Conservation (phyloP, 2,329 filamentous ascomycete genomes). For the Intubia oerlemansii region DNA sequence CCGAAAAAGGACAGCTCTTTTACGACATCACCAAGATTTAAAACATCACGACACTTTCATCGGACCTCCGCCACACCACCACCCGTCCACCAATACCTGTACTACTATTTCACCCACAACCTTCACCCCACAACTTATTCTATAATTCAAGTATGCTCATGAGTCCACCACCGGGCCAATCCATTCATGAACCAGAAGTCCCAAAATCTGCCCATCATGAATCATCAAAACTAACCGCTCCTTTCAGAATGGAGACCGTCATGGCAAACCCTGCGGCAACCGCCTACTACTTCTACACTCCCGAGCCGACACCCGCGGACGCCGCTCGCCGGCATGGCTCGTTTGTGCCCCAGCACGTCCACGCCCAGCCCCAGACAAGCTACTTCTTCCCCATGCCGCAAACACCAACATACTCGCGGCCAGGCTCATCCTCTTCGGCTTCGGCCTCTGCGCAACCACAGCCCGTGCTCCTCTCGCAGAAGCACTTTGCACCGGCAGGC, state of each 20-base stretch:
- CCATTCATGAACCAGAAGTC: slow-evolving; percentile 1
- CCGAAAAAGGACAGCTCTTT: too few relatives aligned
- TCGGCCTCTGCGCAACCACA: slow-evolving; percentile 29
- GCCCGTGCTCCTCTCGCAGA: slow-evolving; percentile 4
- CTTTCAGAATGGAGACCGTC: slow-evolving; percentile 46
- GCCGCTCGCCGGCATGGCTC: slow-evolving; percentile 58
- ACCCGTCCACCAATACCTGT: too few relatives aligned
- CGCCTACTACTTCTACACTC: slow-evolving; percentile 73
- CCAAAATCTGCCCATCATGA: slow-evolving; percentile 2
- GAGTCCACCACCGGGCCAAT: too few relatives aligned
- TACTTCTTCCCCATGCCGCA: slow-evolving; percentile 22
- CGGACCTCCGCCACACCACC: too few relatives aligned
- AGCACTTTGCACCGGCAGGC: slow-evolving; percentile 26
- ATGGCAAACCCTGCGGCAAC: slow-evolving; percentile 44
- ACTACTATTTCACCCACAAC: too few relatives aligned
- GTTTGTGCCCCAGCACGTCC: slow-evolving; percentile 41
- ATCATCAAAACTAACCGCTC: too few relatives aligned
- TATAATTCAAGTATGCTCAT: too few relatives aligned
- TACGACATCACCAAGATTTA: too few relatives aligned
- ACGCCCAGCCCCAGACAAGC: slow-evolving; percentile 25
- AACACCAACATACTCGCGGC: slow-evolving; percentile 42
- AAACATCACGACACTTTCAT: too few relatives aligned
- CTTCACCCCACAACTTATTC: too few relatives aligned
- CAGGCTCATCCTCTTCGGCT: slow-evolving; percentile 42
- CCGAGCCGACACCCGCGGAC: slow-evolving; percentile 50